A percentile compares a stretch with the other conserved stretches of the same genome.
phyloP scores from a whole-genome alignment of 179 eudicot genomes.

The Sideroxylon spinosum region DNA sequence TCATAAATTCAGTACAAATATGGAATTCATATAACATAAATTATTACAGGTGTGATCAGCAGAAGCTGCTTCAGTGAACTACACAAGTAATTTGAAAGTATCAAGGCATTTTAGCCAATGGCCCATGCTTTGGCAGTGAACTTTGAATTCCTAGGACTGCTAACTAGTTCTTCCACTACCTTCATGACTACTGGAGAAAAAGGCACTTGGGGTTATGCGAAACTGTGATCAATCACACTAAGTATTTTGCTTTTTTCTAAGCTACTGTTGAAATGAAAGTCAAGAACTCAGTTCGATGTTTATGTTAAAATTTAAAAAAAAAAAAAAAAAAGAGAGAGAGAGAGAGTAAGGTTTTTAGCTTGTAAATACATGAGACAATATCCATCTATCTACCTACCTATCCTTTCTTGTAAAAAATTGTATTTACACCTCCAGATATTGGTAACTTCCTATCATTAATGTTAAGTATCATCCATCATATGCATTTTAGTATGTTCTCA shows the following conservation, averaged over 20 bases:
- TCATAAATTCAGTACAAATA: not conserved
- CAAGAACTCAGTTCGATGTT: not conserved
- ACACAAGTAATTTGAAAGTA: too few species aligned
- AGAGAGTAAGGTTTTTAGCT: not conserved
- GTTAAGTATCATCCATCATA: not conserved
- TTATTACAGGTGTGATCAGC: constrained; percentile 9
- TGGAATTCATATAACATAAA: not conserved
- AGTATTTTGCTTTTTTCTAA: not conserved
- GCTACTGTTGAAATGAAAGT: constrained; percentile 10
- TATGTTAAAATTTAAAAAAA: not conserved
- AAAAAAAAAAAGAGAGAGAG: not conserved
- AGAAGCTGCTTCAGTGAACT: not conserved
- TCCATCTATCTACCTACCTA: not conserved
- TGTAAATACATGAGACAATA: not conserved
- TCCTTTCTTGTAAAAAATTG: not conserved
- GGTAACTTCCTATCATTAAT: not conserved
- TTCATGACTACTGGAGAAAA: not conserved
- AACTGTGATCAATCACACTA: not conserved
- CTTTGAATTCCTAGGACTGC: not conserved
- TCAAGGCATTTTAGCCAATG: not conserved
- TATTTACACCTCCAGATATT: not conserved
- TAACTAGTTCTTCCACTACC: not conserved
- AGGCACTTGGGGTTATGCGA: not conserved
- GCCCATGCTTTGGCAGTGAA: not conserved
- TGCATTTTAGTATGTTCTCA: not conserved